These are phyloP conservation scores for Populus tomentosa DNA, from an alignment of 441 rosid species.

Conservation along the genomic window DNA sequence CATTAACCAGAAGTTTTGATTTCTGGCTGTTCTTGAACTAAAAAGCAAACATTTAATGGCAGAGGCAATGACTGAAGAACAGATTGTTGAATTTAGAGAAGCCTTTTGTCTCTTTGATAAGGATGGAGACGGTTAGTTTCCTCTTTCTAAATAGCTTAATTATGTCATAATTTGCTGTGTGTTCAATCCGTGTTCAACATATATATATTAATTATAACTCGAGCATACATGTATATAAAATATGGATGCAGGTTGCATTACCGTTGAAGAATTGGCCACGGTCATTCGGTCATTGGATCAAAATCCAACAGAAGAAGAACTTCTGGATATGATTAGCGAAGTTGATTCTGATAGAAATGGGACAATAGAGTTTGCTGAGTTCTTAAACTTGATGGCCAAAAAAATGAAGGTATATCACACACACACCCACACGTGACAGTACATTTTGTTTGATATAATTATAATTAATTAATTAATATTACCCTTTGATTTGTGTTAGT, in stretches of 20 bases:
- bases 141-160: not conserved
- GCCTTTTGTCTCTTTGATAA: constrained; percentile 73
- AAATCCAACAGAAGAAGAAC: constrained; percentile 70
- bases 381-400: constrained; percentile 64
- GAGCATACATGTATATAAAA: too few species aligned
- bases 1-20: not conserved
- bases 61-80: constrained; percentile 45
- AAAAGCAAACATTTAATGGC: constrained; percentile 28
- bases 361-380: constrained; percentile 71
- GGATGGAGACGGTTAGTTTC: constrained; percentile 70
- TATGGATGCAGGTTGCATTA: constrained; percentile 51
- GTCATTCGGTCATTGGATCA: constrained; percentile 76
- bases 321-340: constrained; percentile 69
- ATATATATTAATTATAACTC: not conserved
- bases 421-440: too few species aligned
- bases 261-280: constrained; percentile 68
- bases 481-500: too few species aligned
- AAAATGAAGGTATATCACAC: constrained; percentile 47
- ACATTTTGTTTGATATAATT: too few species aligned
- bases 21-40: not conserved
- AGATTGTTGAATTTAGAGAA: constrained; percentile 72
- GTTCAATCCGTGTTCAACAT: not conserved
- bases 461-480: too few species aligned
- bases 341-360: constrained; percentile 74
- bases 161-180: not conserved